A percentile compares a stretch with the other conserved stretches of the same genome.
These are phyloP conservation scores for Striga hermonthica DNA, from an alignment of 305 asterid species.

Conservation along the genomic window DNA sequence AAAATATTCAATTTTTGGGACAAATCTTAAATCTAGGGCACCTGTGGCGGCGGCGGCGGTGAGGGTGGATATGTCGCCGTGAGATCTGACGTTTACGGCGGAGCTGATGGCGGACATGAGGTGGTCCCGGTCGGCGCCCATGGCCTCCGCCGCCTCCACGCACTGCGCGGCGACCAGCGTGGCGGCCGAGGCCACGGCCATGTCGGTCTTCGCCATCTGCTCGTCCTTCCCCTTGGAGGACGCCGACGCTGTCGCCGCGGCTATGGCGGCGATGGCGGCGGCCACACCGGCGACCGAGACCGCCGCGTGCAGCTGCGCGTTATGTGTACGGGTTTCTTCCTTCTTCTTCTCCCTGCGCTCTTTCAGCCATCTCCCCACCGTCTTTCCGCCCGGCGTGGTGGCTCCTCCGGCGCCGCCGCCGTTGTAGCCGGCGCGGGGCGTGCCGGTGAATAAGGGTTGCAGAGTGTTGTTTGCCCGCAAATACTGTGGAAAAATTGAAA, in stretches of 20 bases:
- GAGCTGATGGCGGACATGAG: constrained; percentile 88
- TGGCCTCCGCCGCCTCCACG: constrained; percentile 90
- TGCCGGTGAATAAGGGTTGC: constrained; percentile 78
- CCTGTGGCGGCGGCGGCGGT: constrained; percentile 99
- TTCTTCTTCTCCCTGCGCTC: constrained; percentile 96
- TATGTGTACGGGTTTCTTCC: constrained; percentile 84
- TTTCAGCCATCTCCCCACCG: constrained; percentile 97
- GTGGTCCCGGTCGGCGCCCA: constrained; percentile 94
- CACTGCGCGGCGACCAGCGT: constrained; percentile 95
- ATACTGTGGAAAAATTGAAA: constrained; percentile 46
- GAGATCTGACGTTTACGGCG: constrained; percentile 84
- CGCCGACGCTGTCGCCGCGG: constrained; percentile 92
- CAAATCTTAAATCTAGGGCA: constrained; percentile 23
- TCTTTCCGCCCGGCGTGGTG: constrained; percentile 83
- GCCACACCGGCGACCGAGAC: constrained; percentile 94
- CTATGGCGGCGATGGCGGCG: constrained; percentile 88
- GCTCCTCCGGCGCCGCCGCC: constrained; percentile 44
- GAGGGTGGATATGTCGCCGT: constrained; percentile 92
- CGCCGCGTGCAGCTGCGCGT: constrained; percentile 93
- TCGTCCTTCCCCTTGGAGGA: constrained; percentile 69
- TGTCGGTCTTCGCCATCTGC: constrained; percentile 74
- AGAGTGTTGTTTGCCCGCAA: constrained; percentile 83
- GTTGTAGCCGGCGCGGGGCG: constrained; percentile 50
- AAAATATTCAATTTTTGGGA: not conserved
- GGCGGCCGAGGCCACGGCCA: constrained; percentile 97